Base-by-base conservation (phyloP, 192 early-diverging fungal genomes). In the Coemansia sp. region DNA sequence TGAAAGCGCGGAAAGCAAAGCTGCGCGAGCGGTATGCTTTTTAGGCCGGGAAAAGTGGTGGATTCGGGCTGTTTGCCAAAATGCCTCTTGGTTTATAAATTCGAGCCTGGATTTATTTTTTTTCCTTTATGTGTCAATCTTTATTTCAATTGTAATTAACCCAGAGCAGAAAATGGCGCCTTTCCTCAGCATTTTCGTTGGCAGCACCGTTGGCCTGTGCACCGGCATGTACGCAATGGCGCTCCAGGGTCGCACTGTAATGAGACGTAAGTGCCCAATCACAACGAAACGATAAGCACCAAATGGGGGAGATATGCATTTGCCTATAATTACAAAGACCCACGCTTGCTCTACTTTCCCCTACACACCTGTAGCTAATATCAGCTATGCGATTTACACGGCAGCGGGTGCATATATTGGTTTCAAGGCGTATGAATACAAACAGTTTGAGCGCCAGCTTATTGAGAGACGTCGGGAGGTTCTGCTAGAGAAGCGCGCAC, bases 211-310 rank as follows among this genome's bases (percentile, higher is more conserved):
- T 10, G 72, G 72, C 3, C 53, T 75, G 25, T 7, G 43, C 15
- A 75, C 72, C 1, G 72, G 64, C 42, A 67, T 75, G 64, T 75
- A 67, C 53, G 46, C 64, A 28, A 67, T 67, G 35, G 72, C 46
- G 1, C 72, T 75, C 9, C 72, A 63, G 30, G 60, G 60, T 6
- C 60, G 64, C 26, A 42, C 53, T 2, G 60, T 75, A 2, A 13
- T 67, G 23, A 67, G 57, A 22, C 72, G 63, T 53, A 58, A 49
- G 55, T 66, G 37, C 3, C 44, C 6, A 9, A 9, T 5, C 14
- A 32, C 5, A 11, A 32, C 6, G 30, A 32, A 11, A 32, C 6
- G 30, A 32, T 32, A 32, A 32, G 30, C 5, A 11, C 5, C 30
- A 32, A 32, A 32, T 11, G 30, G 11, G 11, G 30, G 30, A 32